These are phyloP conservation scores for Mycena indigotica DNA, from an alignment of 768 basidiomycete species.

Conservation along the genomic window DNA sequence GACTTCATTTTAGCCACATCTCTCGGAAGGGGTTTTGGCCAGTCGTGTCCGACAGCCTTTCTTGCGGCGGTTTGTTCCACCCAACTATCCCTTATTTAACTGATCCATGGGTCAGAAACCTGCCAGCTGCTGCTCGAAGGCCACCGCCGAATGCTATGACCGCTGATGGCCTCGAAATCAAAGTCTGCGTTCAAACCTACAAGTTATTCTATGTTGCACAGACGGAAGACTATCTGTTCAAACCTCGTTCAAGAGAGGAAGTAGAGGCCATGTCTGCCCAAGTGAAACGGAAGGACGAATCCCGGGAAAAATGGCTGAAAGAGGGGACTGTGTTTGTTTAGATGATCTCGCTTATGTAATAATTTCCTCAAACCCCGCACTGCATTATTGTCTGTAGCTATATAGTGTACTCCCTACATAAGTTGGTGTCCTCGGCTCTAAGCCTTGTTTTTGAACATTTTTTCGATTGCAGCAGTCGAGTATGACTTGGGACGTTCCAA, in stretches of 20 bases:
- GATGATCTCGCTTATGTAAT: background rate
- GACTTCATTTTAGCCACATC: constrained; percentile 46
- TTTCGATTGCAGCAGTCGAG: constrained; percentile 76
- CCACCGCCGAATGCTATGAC: constrained; percentile 48
- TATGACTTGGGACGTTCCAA: constrained; percentile 92
- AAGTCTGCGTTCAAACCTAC: constrained; percentile 83
- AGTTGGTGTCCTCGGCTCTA: constrained; percentile 18
- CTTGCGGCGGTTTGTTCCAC: constrained; percentile 58
- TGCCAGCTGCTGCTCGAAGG: constrained; percentile 37
- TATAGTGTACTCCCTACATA: constrained; percentile 19
- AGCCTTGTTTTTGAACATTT: constrained; percentile 69
- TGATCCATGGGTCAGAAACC: too few species aligned
- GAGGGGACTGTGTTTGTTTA: background rate
- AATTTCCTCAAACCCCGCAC: background rate
- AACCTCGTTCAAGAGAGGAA: constrained; percentile 44
- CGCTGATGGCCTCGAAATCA: constrained; percentile 72
- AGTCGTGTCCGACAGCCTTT: constrained; percentile 59
- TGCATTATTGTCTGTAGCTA: constrained; percentile 13
- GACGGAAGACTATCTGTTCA: constrained; percentile 67
- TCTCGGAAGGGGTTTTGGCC: constrained; percentile 55
- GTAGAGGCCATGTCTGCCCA: constrained; percentile 32
- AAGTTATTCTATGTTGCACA: constrained; percentile 75
- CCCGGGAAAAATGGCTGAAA: constrained; percentile 43
- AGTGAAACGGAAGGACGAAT: constrained; percentile 34
- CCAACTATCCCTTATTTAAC: too few species aligned